Conservation (phyloP, 2,329 filamentous ascomycete species). For the Sclerotinia spermophila region DNA sequence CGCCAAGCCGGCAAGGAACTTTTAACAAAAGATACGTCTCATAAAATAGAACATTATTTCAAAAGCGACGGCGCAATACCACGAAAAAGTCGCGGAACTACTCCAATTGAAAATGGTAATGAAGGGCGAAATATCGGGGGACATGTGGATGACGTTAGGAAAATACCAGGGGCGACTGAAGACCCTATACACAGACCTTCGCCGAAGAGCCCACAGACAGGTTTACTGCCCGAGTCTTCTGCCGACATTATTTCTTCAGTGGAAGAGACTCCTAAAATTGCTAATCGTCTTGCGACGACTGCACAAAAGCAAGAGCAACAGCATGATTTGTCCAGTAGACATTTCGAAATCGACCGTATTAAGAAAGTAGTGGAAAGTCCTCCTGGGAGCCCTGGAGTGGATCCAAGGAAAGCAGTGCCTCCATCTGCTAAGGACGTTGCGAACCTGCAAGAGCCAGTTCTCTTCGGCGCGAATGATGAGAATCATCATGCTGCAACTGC, state of each 20-base stretch:
- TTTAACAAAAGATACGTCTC: constrained; percentile 22
- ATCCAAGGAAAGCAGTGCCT: constrained; percentile 35
- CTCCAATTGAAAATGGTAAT: constrained; percentile 28
- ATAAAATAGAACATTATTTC: constrained; percentile 25
- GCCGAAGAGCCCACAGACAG: constrained; percentile 36
- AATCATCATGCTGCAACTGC: constrained; percentile 36
- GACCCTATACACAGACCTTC: constrained; percentile 28
- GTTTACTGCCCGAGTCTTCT: constrained; percentile 29
- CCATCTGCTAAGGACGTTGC: constrained; percentile 38
- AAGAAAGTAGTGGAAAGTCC: constrained; percentile 29
- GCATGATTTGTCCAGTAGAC: constrained; percentile 19
- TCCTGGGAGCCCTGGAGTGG: constrained; percentile 35
- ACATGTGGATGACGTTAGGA: constrained; percentile 20
- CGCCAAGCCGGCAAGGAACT: constrained; percentile 29
- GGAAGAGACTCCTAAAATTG: constrained; percentile 29
- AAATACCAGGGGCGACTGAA: constrained; percentile 17
- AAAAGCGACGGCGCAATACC: constrained; percentile 30
- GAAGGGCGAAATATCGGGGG: constrained; percentile 21
- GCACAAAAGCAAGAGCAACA: constrained; percentile 19
- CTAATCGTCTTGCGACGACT: constrained; percentile 20
- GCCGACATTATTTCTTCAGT: constrained; percentile 28
- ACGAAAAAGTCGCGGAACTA: constrained; percentile 30
- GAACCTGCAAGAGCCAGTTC: constrained; percentile 31
- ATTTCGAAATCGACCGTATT: constrained; percentile 32
- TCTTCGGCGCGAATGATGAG: constrained; percentile 28